Evolutionary conservation across 768 basidiomycete genomes (phyloP).

Genomic region (Phlegmacium glaucopus): DNA sequence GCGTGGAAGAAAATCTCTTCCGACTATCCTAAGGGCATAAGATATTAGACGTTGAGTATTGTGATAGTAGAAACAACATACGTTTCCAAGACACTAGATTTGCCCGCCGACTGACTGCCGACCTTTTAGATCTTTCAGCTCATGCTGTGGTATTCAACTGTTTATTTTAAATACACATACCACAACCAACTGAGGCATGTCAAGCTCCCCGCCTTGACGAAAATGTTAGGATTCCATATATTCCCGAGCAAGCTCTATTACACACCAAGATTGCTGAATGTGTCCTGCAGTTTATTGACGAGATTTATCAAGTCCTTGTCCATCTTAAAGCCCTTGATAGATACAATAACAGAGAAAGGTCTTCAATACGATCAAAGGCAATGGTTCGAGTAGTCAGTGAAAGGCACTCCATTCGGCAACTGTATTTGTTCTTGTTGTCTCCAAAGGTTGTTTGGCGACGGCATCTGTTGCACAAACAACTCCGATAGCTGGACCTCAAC

Average conservation of each 20-base stretch:
- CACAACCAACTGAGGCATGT: conserved; percentile 90
- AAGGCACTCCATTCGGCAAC: conserved; percentile 11
- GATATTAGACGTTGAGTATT: conserved; percentile 2
- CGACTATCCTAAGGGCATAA: conserved; percentile 70
- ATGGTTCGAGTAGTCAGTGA: neutral
- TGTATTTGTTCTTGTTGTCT: conserved; percentile 17
- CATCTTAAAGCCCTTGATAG: conserved; percentile 44
- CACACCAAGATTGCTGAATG: conserved; percentile 84
- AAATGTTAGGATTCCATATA: conserved; percentile 10
- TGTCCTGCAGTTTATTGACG: conserved; percentile 94
- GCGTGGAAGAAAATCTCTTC: conserved; percentile 85
- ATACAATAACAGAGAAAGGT: conserved; percentile 1
- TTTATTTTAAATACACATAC: conserved; percentile 42
- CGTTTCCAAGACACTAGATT: conserved; percentile 96
- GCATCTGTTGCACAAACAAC: too few relatives aligned
- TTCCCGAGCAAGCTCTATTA: conserved; percentile 14
- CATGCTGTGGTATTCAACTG: conserved; percentile 2
- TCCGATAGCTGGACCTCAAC: too few relatives aligned
- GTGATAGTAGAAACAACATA: conserved; percentile 36
- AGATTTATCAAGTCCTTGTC: conserved; percentile 92
- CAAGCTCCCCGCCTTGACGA: conserved; percentile 74
- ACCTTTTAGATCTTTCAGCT: conserved; percentile 49
- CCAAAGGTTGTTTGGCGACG: too few relatives aligned
- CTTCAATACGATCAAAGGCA: neutral
- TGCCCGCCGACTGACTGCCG: conserved; percentile 95